Base-by-base conservation (phyloP, 352 stramenopile species). In the Phytophthora pseudosyringae region DNA sequence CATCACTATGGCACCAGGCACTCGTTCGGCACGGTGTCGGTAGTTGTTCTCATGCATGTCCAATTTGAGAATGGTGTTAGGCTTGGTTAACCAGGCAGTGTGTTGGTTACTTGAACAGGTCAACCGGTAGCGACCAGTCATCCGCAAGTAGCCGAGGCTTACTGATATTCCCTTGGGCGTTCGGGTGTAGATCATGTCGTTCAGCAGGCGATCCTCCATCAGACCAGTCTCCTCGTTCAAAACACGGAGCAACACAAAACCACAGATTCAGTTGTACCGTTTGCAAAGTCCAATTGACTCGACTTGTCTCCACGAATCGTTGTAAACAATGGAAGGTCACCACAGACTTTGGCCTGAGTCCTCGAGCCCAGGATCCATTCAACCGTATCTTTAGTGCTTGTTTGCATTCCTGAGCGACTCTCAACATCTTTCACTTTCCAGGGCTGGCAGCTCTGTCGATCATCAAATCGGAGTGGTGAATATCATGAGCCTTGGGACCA, bases 151-250 rank as follows among this genome's bases (percentile, higher is more conserved):
- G 1, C 44, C 53, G 1, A 63, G 16, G 15, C 35, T 53, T 53
- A 18, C 63, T 57, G 35, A 59, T 53, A 21, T 47, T 69, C 11
- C 43, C 38, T 5, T 43, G 41, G 4, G 45, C 47, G 10, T 35
- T 64, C 6, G 36, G n/a, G 41, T 53, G 35, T 59, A 64, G 29
- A 57, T 25, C 52, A 69, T 38, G 28, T 69, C 38, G 15, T 59
- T 46, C 29, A 69, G 39, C 5, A 64, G 16, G 0, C 36, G 38
- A 6, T 69, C 52, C 18, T 61, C 59, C 13, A 43, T 6, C 29
- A 58, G 11, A 7, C 44, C 51, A 40, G 60, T 63, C 5, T 8
- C 60, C 21, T 68, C 15, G 21, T 62, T 54, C 4, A 32, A 16
- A 36, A 64, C n/a, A 12, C 56, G 56, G 13, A 64, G 28, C n/a